phyloP scores from a whole-genome alignment of 1,139 yeast genomes.

The Pichia norvegensis region DNA sequence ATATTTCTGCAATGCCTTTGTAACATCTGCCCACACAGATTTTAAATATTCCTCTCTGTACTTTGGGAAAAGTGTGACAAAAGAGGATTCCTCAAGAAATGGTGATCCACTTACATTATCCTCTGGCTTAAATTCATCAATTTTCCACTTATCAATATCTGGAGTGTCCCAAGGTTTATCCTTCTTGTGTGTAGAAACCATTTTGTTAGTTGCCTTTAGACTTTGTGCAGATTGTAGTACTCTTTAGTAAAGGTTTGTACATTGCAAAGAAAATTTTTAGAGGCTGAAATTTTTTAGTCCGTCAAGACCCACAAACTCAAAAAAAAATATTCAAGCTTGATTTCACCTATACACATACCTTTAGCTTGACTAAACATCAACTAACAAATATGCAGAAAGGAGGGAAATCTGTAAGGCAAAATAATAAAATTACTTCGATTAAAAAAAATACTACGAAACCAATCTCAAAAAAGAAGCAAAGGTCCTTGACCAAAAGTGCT shows the following conservation, averaged over 20 bases:
- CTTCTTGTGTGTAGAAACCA: constrained; percentile 89
- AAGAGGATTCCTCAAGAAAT: constrained; percentile 89
- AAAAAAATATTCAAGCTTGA: no score
- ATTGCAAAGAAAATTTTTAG: not conserved
- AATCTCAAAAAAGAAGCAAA: constrained; percentile 15
- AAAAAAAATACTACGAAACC: constrained; percentile 2
- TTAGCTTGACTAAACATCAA: no score
- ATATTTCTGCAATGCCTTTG: constrained; percentile 64
- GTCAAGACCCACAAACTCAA: no score
- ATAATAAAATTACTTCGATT: not conserved
- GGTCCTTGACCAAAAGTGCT: constrained; percentile 10
- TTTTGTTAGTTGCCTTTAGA: constrained; percentile 23
- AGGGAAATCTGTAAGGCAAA: not conserved
- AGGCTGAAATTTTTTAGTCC: not conserved
- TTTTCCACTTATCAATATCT: constrained; percentile 89
- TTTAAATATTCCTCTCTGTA: constrained; percentile 88
- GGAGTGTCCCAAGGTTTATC: constrained; percentile 99
- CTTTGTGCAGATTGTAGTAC: no score
- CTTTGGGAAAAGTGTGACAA: constrained; percentile 92
- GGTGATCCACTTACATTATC: constrained; percentile 81
- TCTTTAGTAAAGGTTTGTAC: not conserved
- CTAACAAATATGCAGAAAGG: not conserved
- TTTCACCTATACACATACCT: no score
- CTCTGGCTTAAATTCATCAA: constrained; percentile 83
- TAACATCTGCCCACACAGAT: constrained; percentile 90